Base-by-base conservation (phyloP, 2,329 filamentous ascomycete genomes). In the Pestalotiopsis sp. region DNA sequence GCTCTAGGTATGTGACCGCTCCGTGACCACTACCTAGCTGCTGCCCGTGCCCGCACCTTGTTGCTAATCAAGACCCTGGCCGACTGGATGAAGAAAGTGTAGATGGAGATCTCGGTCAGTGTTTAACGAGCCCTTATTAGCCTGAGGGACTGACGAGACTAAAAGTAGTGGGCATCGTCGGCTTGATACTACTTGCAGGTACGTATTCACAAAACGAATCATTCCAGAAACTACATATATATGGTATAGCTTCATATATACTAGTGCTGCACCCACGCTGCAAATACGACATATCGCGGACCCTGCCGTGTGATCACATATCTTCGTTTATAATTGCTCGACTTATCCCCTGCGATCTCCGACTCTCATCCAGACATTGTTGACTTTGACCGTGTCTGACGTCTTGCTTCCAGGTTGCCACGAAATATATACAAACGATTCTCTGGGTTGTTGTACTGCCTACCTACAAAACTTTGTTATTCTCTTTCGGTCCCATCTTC, bases 291-390 rank as follows among this genome's bases (percentile, higher is more conserved):
- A 61, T 61, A 61, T 61, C 58, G 58, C 58, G 58, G 58, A 61
- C 58, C 58, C 58, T 61, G 58, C 58, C 58, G 58, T 35, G 30
- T 38, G 58, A 61, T 39, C 58, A 20, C 26, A 39, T 39, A 35
- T 39, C 26, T 61, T 61, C 58, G 24, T 61, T 20, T 61, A 61
- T 35, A 38, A 61, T 35, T 61, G 58, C 35, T 61, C 11, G 58
- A 61, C 26, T 35, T 61, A 61, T 61, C 38, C 58, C 58, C 58
- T 35, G 35, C 58, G 58, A 35, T 61, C 58, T 61, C 58, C 58
- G 58, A 38, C n/a, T 61, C 26, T n/a, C 44, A 9, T 52, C 44
- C 44, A n/a, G 7, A 52, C 44, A 22, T 52, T 52, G 44, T 52
- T n/a, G 44, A 52, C 10, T 52, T n/a, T n/a, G 17, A 9, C 17